Conservation (phyloP, 257 asterid species). For the Solanum tarapatanum region DNA sequence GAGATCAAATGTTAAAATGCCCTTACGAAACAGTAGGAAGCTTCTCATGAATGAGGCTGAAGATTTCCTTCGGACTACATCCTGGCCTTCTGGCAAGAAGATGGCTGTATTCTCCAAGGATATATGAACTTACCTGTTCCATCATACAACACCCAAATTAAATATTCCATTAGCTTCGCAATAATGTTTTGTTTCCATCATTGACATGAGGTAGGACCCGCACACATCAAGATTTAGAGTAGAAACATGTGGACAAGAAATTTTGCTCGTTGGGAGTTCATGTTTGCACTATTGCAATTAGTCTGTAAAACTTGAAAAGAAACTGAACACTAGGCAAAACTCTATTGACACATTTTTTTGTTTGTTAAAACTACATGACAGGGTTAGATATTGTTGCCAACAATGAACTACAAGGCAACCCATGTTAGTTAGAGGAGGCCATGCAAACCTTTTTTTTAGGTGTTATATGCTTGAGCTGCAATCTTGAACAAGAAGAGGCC, state of each 20-base stretch:
- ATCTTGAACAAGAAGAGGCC: neutral
- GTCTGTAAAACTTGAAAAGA: neutral
- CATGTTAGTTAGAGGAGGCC: neutral
- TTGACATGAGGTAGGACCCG: neutral
- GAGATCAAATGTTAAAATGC: constrained; percentile 1
- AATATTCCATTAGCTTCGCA: neutral
- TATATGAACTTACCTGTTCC: constrained; percentile 76
- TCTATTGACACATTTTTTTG: neutral
- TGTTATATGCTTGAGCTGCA: neutral
- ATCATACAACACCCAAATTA: constrained; percentile 2
- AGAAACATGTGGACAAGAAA: neutral
- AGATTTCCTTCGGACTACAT: constrained; percentile 79
- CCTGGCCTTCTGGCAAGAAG: constrained; percentile 92
- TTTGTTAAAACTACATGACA: neutral
- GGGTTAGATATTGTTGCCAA: neutral
- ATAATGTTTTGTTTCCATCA: neutral
- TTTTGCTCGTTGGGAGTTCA: neutral
- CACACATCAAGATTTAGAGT: neutral
- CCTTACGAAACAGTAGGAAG: constrained; percentile 93
- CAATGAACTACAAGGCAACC: neutral
- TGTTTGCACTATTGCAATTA: neutral
- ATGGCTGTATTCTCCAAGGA: constrained; percentile 96
- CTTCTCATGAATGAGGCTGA: constrained; percentile 76
- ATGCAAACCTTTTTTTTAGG: neutral
- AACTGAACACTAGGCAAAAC: neutral